Percentiles rank a stretch among this genome's conserved stretches.
phyloP scores from a whole-genome alignment of 768 basidiomycete species.

The Epithele typhae region DNA sequence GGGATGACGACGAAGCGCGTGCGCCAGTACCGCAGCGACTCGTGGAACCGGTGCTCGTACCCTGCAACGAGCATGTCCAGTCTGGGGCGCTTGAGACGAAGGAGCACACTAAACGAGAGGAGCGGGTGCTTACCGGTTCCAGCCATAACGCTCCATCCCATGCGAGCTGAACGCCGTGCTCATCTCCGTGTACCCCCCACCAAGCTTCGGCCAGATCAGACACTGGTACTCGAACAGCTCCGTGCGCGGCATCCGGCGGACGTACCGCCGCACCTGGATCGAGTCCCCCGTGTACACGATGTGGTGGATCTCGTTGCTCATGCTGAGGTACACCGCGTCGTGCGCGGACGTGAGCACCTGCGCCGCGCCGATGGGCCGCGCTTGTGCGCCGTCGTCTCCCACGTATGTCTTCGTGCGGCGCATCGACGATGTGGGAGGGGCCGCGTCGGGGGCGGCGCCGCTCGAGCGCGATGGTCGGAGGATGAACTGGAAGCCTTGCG shows the following conservation, averaged over 20 bases:
- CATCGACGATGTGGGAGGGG: slow-evolving; percentile 26
- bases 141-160: slow-evolving; percentile 78
- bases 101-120: too few relatives aligned
- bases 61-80: slow-evolving; percentile 84
- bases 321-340: slow-evolving; percentile 85
- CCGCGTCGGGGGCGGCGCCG: slow-evolving; percentile 26
- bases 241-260: slow-evolving; percentile 63
- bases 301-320: slow-evolving; percentile 93
- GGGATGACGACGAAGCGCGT: slow-evolving; percentile 94
- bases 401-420: slow-evolving; percentile 55
- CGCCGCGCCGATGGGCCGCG: slow-evolving; percentile 59
- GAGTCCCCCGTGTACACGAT: slow-evolving; percentile 89
- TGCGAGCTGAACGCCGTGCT: slow-evolving; percentile 71
- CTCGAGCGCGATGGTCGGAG: slow-evolving; percentile 40
- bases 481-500: slow-evolving; percentile 94
- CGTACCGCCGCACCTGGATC: slow-evolving; percentile 84
- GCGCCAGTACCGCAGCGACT: slow-evolving; percentile 88
- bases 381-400: slow-evolving; percentile 46
- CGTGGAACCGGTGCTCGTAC: slow-evolving; percentile 75
- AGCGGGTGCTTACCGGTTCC: slow-evolving; percentile 61
- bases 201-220: slow-evolving; percentile 90
- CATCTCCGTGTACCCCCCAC: slow-evolving; percentile 81
- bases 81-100: slow-evolving; percentile 31
- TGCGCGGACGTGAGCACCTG: slow-evolving; percentile 55
- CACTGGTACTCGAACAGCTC: slow-evolving; percentile 77